A percentile compares a stretch with the other conserved stretches of the same genome.
Conservation (phyloP, 129 eudicot genomes). For the Pseudognaphalium luteoalbum region DNA sequence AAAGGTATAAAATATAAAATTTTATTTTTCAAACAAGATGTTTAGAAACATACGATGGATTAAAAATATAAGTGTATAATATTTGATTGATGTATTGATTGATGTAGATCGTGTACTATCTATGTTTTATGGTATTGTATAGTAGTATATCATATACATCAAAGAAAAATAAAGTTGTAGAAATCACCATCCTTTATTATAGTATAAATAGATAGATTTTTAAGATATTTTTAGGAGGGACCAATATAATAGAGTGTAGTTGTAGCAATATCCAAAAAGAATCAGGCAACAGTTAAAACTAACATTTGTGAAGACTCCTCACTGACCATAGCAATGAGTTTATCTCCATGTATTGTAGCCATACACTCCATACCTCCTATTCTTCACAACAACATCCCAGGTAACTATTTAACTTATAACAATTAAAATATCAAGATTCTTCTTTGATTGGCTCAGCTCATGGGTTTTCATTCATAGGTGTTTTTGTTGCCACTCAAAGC, state of each 20-base stretch:
- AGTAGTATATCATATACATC: too few species aligned
- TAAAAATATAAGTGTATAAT: too few species aligned
- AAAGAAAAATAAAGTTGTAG: too few species aligned
- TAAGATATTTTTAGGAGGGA: too few species aligned
- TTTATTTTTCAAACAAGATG: too few species aligned
- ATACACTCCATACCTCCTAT: conserved; percentile 14
- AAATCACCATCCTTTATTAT: too few species aligned
- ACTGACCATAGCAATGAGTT: conserved; percentile 24
- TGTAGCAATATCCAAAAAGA: background rate
- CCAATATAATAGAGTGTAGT: background rate
- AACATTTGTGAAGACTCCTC: background rate
- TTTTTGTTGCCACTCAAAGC: conserved; percentile 23
- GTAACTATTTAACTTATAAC: conserved; percentile 10
- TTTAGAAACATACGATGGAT: too few species aligned
- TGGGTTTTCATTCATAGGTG: conserved; percentile 26
- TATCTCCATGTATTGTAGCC: conserved; percentile 31
- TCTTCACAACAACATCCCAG: conserved; percentile 29
- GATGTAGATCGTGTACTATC: too few species aligned
- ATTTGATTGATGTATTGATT: too few species aligned
- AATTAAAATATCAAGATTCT: background rate
- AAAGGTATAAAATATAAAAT: too few species aligned
- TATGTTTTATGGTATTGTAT: too few species aligned
- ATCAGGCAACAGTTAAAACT: background rate
- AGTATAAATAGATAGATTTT: too few species aligned
- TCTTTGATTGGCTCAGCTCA: background rate